phyloP scores from a whole-genome alignment of 345 rosid species.

The Luvunga scandens region DNA sequence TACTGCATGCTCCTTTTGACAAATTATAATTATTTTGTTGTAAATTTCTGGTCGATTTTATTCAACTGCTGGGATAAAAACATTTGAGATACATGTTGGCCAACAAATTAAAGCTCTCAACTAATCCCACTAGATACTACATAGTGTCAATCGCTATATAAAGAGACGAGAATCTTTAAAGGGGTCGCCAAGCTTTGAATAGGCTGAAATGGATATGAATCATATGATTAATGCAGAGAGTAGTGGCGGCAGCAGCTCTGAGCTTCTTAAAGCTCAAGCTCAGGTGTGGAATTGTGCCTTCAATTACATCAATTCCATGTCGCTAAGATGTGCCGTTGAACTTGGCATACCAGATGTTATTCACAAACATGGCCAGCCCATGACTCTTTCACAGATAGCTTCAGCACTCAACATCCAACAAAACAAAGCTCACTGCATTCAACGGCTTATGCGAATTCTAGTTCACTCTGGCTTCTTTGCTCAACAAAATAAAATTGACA shows the following conservation, averaged over 20 bases:
- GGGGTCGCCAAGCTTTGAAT: neutral
- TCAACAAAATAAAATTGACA: neutral
- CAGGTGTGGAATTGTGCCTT: neutral
- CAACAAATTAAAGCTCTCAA: no score
- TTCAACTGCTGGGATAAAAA: no score
- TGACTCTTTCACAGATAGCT: neutral
- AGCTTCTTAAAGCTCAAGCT: constrained; percentile 8
- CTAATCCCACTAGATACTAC: no score
- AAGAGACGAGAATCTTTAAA: no score
- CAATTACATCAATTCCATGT: constrained; percentile 3
- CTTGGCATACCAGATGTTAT: constrained; percentile 10
- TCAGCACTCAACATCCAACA: neutral
- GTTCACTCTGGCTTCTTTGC: constrained; percentile 11
- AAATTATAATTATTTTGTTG: no score
- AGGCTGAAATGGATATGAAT: neutral
- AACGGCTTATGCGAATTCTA: constrained; percentile 11
- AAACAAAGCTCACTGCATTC: neutral
- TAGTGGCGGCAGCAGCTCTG: neutral
- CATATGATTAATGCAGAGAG: neutral
- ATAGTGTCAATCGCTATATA: no score
- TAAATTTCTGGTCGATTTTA: no score
- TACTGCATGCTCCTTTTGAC: no score
- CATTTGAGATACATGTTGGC: no score
- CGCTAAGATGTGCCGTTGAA: constrained; percentile 7
- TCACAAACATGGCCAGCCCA: constrained; percentile 10